Evolutionary conservation across 1,284 basidiomycete genomes (phyloP), one percentile per base, ranked within the genome.

Genomic region (Microbotryum lychnidis-dioicae): DNA sequence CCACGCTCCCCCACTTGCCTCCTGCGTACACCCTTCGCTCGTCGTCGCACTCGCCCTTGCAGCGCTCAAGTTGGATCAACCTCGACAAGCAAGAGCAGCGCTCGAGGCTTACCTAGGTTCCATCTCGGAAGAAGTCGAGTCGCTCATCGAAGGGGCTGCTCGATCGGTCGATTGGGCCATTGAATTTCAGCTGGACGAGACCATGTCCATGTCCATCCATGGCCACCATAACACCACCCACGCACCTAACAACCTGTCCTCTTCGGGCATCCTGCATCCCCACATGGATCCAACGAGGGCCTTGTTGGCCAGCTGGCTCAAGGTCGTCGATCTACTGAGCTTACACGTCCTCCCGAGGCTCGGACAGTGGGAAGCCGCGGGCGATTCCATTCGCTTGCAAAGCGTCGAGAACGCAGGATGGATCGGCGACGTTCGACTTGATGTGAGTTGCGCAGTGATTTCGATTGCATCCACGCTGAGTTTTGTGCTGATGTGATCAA

Each of bases 331-430:
- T 54, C 44, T 69, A 23, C 54, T 64, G 44, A 50, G 50, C 8
- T 50, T 69, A 37, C 62, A 67, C 37, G 55, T 69, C 42, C 47
- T 63, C 31, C 67, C 67, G 6, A 45, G 48, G 5, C 53, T 69
- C 8, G 62, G 61, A n/a, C 65, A 69, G 21, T 69, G 65, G 65
- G 67, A 69, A 21, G 67, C 65, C 1, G 67, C 67, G 54, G 65
- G 56, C 3, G 67, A 69, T 33, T 64, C 63, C 50, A 57, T 62
- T 14, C 42, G 65, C 6, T 18, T 60, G 8, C 67, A 69, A 20
- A 50, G 61, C 12, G 54, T 60, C 33, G 67, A 69, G 57, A 69
- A 67, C 21, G 65, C 65, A 0, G 65, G 67, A 0, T 69, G 62
- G 62, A 57, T 69, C 7, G 65, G 62, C 6, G 65, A 69, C 27